phyloP scores from a whole-genome alignment of 1,284 basidiomycete species.

The Termitomyces sp. region DNA sequence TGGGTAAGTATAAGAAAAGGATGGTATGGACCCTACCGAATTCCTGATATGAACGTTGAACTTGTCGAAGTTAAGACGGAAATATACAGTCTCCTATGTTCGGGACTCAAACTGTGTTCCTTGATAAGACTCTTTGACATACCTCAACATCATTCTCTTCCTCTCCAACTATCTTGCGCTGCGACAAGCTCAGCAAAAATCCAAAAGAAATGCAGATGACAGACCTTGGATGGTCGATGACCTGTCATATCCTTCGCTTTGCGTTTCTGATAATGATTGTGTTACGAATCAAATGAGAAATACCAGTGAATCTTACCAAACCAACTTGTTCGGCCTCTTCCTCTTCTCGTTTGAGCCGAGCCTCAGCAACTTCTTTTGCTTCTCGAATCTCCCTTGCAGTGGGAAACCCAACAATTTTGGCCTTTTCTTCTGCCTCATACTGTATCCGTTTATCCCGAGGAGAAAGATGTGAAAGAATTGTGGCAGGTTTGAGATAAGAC shows the following conservation, averaged over 20 bases:
- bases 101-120: constrained; percentile 7
- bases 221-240: constrained; percentile 49
- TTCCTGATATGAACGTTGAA: constrained; percentile 90
- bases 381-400: constrained; percentile 71
- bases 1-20: constrained; percentile 1
- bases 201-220: constrained; percentile 7
- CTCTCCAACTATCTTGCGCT: constrained; percentile 52
- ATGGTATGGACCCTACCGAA: constrained; percentile 46
- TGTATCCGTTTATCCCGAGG: constrained; percentile 71
- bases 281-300: constrained; percentile 6
- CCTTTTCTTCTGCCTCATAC: constrained; percentile 71
- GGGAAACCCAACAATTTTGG: constrained; percentile 66
- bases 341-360: constrained; percentile 62
- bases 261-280: constrained; percentile 45
- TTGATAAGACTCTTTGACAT: constrained; percentile 22
- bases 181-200: constrained; percentile 9
- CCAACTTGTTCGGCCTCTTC: constrained; percentile 68
- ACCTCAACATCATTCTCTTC: constrained; percentile 62
- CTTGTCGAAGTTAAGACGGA: constrained; percentile 84
- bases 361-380: constrained; percentile 58
- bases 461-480: constrained; percentile 65
- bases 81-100: constrained; percentile 63
- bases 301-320: constrained; percentile 43
- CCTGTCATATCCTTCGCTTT: constrained; percentile 46
- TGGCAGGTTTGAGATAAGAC: constrained; percentile 69